Evolutionary conservation across 2,329 filamentous ascomycete species (phyloP), one percentile per base, ranked within the genome.

Genomic region (Aspergillus persii): DNA sequence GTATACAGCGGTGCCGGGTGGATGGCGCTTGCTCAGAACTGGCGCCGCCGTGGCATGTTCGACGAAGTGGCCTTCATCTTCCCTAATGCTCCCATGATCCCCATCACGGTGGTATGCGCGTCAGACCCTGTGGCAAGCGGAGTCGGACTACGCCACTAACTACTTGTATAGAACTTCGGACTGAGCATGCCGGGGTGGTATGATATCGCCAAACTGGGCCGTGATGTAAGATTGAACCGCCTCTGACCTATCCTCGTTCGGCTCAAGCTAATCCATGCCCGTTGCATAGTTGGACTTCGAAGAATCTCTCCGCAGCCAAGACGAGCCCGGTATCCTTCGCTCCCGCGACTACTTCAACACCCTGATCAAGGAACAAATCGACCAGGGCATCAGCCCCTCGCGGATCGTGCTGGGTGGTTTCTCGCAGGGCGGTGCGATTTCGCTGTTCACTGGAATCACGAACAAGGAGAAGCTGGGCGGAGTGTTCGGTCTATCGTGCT

Each of bases 61-160:
- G 86, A 92, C 59, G 90, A 97, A 77, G 91, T 96, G 74, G 90
- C 94, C 72, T 98, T 98, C 76, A 86, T 99, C 71, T 89, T 99
- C 75, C 95, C 95, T 15, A 91, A 96, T 79, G 95, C 95, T 30
- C 92, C 94, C 4, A 79, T 77, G 41, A 95, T 96, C 56, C 92
- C 92, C 33, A 91, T 97, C 72, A 93, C 92, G n/a, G 81, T 88
- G 68, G 89, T 92, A 77, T 44, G 64, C 41, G 29, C 6, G 7
- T 36, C 6, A 31, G 26, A 31, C 33, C 31, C 30, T 18, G 29
- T 47, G 18, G 33, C 8, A 50, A 26, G 31, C 9, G 9, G 12
- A n/a, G 1, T 18, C 6, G 4, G 12, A 31, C 36, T 33, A 48
- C 47, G 18, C 15, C 15, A n/a, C 36, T 41, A 8, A 44, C 54